Evolutionary conservation across 2,329 filamentous ascomycete genomes (phyloP).

Genomic region (Trichophyton benhamiae): DNA sequence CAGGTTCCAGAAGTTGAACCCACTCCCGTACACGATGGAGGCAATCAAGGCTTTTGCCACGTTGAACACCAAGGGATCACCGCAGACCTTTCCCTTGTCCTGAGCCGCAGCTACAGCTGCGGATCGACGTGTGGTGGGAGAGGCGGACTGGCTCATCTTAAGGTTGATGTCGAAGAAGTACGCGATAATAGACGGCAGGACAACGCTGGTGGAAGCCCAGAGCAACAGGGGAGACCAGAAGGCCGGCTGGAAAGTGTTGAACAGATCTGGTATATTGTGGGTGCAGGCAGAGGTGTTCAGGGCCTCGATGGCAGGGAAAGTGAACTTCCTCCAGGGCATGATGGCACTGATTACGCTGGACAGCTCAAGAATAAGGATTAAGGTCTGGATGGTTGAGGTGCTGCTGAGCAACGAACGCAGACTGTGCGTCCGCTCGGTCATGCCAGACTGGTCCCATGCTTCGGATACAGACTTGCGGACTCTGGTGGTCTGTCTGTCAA

Average conservation of each 20-base stretch:
- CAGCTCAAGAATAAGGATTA: constrained; percentile 57
- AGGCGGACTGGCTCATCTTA: constrained; percentile 27
- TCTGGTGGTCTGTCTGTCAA: constrained; percentile 50
- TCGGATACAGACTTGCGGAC: constrained; percentile 25
- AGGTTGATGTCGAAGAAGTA: constrained; percentile 85
- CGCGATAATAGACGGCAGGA: constrained; percentile 58
- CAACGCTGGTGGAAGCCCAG: constrained; percentile 61
- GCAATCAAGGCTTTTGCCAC: constrained; percentile 72
- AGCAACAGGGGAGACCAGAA: constrained; percentile 77
- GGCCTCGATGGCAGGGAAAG: constrained; percentile 50
- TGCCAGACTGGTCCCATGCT: constrained; percentile 25
- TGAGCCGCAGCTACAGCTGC: constrained; percentile 17
- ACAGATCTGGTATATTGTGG: constrained; percentile 66
- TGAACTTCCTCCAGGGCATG: constrained; percentile 58
- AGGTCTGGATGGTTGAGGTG: constrained; percentile 52
- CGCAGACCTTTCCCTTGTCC: constrained; percentile 40
- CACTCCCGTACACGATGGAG: constrained; percentile 62
- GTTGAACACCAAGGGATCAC: constrained; percentile 85
- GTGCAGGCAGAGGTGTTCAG: constrained; percentile 42
- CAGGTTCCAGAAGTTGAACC: constrained; percentile 28
- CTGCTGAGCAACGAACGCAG: constrained; percentile 58
- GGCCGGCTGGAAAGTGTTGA: constrained; percentile 57
- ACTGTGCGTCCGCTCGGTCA: constrained; percentile 42
- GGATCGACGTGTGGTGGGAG: constrained; percentile 18
- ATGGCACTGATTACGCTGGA: constrained; percentile 57